These are phyloP conservation scores for Rosa rugosa DNA, from an alignment of 306 rosid species.

Conservation along the genomic window DNA sequence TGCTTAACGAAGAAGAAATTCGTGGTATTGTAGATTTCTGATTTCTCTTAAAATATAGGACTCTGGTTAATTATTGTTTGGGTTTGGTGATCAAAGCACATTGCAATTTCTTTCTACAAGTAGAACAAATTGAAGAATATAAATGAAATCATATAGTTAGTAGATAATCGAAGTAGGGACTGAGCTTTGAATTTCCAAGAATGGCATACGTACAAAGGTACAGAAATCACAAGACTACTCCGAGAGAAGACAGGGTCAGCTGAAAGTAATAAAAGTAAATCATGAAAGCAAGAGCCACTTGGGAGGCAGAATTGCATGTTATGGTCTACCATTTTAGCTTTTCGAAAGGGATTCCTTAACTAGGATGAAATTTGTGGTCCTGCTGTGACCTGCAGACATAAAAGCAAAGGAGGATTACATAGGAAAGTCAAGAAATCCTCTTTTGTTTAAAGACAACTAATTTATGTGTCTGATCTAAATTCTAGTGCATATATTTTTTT, in stretches of 20 bases:
- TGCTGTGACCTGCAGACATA: too few relatives aligned
- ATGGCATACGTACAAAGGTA: background rate
- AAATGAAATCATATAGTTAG: too few relatives aligned
- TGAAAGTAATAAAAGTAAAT: background rate
- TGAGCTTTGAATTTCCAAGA: background rate
- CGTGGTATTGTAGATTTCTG: background rate
- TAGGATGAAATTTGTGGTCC: background rate
- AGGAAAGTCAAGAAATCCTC: too few relatives aligned
- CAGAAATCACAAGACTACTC: background rate
- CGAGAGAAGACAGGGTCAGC: background rate
- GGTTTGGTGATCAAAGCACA: too few relatives aligned
- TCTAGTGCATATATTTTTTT: too few relatives aligned
- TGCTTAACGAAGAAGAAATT: background rate
- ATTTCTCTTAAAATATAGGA: background rate
- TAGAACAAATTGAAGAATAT: too few relatives aligned
- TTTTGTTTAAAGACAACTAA: too few relatives aligned
- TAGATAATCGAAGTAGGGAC: too few relatives aligned
- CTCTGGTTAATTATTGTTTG: too few relatives aligned
- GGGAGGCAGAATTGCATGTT: background rate
- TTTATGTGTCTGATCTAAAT: too few relatives aligned
- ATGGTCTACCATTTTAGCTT: background rate
- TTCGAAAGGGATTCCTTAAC: background rate
- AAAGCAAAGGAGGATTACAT: too few relatives aligned
- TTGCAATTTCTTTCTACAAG: too few relatives aligned
- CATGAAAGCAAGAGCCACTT: background rate